Evolutionary conservation across 495 filamentous ascomycete species (phyloP).

Genomic region (Aspergillus bridgeri): DNA sequence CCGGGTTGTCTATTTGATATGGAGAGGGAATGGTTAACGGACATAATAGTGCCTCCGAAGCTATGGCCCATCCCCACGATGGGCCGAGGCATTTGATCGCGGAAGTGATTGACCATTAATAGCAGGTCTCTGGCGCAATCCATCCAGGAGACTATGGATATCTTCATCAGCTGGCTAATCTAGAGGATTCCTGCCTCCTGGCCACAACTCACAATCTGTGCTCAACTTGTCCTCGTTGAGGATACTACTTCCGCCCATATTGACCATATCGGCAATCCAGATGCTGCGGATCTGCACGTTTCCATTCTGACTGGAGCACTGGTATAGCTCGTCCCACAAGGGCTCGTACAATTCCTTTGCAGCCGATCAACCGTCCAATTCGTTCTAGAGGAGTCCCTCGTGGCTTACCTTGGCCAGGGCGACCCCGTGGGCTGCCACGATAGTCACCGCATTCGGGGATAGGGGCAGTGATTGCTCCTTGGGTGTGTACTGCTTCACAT

Average conservation of each 20-base stretch:
- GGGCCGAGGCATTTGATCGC: conserved; percentile 8
- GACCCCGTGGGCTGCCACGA: conserved; percentile 6
- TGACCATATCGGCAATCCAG: conserved; percentile 11
- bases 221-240: conserved; percentile 8
- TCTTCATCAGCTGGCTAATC: neutral
- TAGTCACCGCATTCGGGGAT: neutral
- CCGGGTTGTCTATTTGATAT: neutral
- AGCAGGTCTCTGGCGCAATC: conserved; percentile 10
- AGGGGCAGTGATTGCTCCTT: neutral
- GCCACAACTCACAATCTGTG: conserved; percentile 4
- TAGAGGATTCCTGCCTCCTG: neutral
- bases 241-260: conserved; percentile 2
- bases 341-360: conserved; percentile 11
- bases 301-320: neutral
- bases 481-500: conserved; percentile 11
- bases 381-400: neutral
- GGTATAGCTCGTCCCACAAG: conserved; percentile 6
- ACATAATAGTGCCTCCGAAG: conserved; percentile 2
- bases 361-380: neutral
- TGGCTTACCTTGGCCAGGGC: conserved; percentile 6
- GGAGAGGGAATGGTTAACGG: neutral
- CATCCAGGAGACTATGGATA: conserved; percentile 3
- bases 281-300: conserved; percentile 4
- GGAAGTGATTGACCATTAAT: conserved; percentile 6
- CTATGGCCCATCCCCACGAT: conserved; percentile 11